Evolutionary conservation across 2,329 filamentous ascomycete species (phyloP).

Genomic region (Cercospora janseana): DNA sequence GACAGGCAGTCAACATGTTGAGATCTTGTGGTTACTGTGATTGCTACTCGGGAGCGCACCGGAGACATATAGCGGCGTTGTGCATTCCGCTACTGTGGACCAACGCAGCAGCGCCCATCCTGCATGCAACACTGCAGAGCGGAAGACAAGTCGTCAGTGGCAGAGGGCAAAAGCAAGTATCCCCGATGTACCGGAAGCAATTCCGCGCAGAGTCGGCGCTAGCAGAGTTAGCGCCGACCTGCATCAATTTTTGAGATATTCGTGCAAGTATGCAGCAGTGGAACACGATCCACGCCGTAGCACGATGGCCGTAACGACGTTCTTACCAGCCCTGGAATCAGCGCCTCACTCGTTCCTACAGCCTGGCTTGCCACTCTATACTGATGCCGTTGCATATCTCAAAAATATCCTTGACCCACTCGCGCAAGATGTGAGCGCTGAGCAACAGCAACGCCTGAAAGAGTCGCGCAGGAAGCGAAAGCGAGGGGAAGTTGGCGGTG

Average conservation of each 20-base stretch:
- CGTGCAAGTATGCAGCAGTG: background rate
- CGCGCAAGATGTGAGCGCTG: conserved; percentile 68
- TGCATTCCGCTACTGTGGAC: conserved; percentile 9
- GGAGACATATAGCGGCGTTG: background rate
- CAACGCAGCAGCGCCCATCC: conserved; percentile 5
- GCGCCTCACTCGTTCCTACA: conserved; percentile 72
- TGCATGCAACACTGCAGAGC: conserved; percentile 4
- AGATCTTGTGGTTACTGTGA: background rate
- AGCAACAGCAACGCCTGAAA: conserved; percentile 67
- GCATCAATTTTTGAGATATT: conserved; percentile 6
- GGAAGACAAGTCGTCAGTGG: background rate
- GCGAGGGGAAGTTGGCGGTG: conserved; percentile 52
- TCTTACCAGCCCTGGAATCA: conserved; percentile 25
- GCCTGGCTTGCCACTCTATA: conserved; percentile 64
- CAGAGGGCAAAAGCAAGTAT: background rate
- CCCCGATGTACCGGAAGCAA: background rate
- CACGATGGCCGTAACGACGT: conserved; percentile 26
- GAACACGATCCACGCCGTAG: background rate
- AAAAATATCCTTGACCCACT: conserved; percentile 78
- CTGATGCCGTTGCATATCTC: conserved; percentile 69
- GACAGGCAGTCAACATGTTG: conserved; percentile 8
- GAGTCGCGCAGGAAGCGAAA: conserved; percentile 74
- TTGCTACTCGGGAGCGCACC: background rate
- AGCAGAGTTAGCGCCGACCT: conserved; percentile 7
- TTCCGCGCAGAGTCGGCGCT: conserved; percentile 6